Evolutionary conservation across 1,284 basidiomycete genomes (phyloP), one percentile per base, ranked within the genome.

Genomic region (Leucoagaricus sp.): DNA sequence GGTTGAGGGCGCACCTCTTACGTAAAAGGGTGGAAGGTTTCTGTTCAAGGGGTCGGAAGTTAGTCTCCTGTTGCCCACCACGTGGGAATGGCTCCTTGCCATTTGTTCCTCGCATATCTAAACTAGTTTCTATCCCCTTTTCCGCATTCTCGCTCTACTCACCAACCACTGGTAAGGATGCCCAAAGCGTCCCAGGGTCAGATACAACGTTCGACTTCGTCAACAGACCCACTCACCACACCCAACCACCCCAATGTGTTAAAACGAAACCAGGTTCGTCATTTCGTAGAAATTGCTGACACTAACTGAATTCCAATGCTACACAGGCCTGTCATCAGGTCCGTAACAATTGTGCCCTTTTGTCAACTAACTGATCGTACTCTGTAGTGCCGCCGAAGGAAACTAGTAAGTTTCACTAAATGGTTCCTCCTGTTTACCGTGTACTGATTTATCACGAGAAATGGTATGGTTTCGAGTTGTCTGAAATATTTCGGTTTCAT

Each of bases 371-470:
- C 49, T 53, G 23, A 17, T 52, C 48, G 45, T 29, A 40, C 28
- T 46, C 52, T 58, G 21, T 21, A 89, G 75, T 90, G 87, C 67
- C 84, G 88, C 40, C 76, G 81, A 61, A 79, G 88, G 58, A 90
- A 90, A 71, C 68, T 90, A 72, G 88, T 89, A 65, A 73, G 86
- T 73, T 28, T 49, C 56, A 56, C 52, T 25, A 25, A 21, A 41
- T 41, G 7, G 13, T 63, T 54, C 26, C 53, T 38, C 49, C 38
- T 23, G 1, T 12, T 17, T 49, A 21, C 57, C 49, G 54, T 29
- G 28, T 29, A 23, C 59, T 52, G 19, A 34, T 46, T 34, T 44
- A 47, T 51, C 49, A 53, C 33, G 59, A 87, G 85, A 87, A 87
- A 85, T 87, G 85, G 86, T 86, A 75, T 62, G 55, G 23, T 7